Evolutionary conservation across 768 basidiomycete species (phyloP).

Genomic region (Postia placenta): DNA sequence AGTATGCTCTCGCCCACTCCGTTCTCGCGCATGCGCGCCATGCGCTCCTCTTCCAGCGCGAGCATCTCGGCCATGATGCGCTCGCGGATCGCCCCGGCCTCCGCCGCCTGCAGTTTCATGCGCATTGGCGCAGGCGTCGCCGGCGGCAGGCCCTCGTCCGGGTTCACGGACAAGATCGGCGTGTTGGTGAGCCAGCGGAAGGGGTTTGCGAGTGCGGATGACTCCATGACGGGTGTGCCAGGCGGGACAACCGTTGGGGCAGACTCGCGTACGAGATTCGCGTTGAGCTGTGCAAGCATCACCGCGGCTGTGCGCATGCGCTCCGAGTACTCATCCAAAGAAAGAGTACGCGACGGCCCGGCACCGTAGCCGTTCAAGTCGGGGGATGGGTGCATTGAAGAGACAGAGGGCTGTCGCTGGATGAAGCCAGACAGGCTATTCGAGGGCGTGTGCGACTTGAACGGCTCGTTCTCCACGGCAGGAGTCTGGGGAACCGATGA

Average conservation of each 20-base stretch:
- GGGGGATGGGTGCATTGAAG: slow-evolving; percentile 5
- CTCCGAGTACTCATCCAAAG: slow-evolving; percentile 96
- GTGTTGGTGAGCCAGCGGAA: slow-evolving; percentile 25
- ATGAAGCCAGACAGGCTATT: slow-evolving; percentile 6
- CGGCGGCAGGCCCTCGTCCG: slow-evolving; percentile 3
- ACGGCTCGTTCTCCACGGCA: slow-evolving; percentile 23
- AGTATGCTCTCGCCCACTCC: slow-evolving; percentile 64
- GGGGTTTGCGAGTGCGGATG: slow-evolving; percentile 14
- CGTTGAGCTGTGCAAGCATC: slow-evolving; percentile 95
- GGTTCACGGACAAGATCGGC: slow-evolving; percentile 7
- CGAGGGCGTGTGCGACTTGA: slow-evolving; percentile 14
- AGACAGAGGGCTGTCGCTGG: background rate
- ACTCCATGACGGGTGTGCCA: slow-evolving; percentile 12
- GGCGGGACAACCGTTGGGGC: slow-evolving; percentile 19
- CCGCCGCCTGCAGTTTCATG: slow-evolving; percentile 71
- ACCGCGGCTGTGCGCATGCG: slow-evolving; percentile 98
- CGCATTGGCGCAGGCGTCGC: slow-evolving; percentile 27
- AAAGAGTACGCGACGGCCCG: slow-evolving; percentile 34
- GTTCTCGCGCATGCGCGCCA: slow-evolving; percentile 82
- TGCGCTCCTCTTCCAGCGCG: slow-evolving; percentile 91
- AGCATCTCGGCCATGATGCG: slow-evolving; percentile 99
- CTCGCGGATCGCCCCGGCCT: slow-evolving; percentile 87
- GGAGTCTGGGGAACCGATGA: slow-evolving; percentile 47
- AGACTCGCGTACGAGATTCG: slow-evolving; percentile 60
- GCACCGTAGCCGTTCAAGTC: slow-evolving; percentile 6